Evolutionary conservation across 2,329 filamentous ascomycete genomes (phyloP).

Genomic region (Escovopsis weberi): DNA sequence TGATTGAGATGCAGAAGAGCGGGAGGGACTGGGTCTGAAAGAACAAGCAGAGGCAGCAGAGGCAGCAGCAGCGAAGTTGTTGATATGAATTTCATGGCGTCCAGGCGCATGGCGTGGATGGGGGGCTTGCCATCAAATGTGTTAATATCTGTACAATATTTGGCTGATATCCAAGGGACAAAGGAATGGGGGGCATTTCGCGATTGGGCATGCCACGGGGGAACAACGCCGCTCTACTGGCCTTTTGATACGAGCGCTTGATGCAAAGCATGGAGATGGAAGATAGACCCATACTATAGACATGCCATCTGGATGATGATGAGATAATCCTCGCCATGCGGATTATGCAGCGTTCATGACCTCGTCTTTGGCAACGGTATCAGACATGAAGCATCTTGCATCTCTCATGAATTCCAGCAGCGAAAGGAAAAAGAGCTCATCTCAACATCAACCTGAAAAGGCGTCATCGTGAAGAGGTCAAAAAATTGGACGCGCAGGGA

Average conservation of each 20-base stretch:
- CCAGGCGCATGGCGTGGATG: conserved; percentile 9
- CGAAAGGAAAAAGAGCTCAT: neutral
- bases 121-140: conserved; percentile 11
- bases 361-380: no score
- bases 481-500: neutral
- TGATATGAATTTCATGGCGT: conserved; percentile 7
- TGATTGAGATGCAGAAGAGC: conserved; percentile 98
- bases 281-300: conserved; percentile 8
- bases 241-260: conserved; percentile 6
- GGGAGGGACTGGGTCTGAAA: conserved; percentile 64
- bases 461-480: neutral
- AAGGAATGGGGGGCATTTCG: conserved; percentile 7
- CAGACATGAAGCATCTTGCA: no score
- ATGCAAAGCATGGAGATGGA: conserved; percentile 5
- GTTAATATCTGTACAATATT: conserved; percentile 17
- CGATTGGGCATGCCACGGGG: conserved; percentile 6
- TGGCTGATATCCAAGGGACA: conserved; percentile 6
- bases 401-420: neutral
- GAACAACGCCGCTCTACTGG: conserved; percentile 20
- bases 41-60: neutral
- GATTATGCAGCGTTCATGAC: no score
- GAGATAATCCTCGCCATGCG: no score
- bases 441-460: neutral
- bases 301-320: neutral
- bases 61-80: conserved; percentile 1